Evolutionary conservation across 371 early-diverging fungal genomes (phyloP).

Genomic region (Rhizopus delemar): DNA sequence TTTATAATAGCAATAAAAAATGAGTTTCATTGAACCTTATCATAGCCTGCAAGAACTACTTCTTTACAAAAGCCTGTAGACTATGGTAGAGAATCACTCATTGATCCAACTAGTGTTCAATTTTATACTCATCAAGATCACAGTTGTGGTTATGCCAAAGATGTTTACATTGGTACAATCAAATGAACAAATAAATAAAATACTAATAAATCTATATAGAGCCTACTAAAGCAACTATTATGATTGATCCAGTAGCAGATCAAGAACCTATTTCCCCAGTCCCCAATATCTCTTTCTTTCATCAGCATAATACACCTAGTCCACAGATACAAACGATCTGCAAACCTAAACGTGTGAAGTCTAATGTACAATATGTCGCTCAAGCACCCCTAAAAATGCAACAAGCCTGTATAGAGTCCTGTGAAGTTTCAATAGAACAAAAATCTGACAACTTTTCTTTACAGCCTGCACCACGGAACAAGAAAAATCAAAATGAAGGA

Average conservation of each 20-base stretch:
- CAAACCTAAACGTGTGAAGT: conserved; percentile 24
- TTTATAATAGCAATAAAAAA: conserved; percentile 9
- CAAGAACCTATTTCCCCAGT: conserved; percentile 7
- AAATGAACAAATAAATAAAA: background rate
- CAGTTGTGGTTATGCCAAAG: conserved; percentile 13
- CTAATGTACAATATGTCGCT: conserved; percentile 20
- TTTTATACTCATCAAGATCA: conserved; percentile 3
- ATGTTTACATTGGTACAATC: conserved; percentile 21
- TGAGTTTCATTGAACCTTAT: background rate
- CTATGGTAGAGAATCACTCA: conserved; percentile 20
- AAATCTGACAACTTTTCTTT: conserved; percentile 6
- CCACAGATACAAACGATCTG: conserved; percentile 23
- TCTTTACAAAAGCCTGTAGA: conserved; percentile 19
- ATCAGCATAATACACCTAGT: background rate
- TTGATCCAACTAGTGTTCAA: conserved; percentile 17
- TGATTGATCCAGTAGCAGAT: conserved; percentile 8
- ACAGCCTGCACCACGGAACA: conserved; percentile 27
- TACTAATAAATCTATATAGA: conserved; percentile 5
- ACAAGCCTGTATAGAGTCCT: conserved; percentile 15
- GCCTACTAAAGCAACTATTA: conserved; percentile 17
- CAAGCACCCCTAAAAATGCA: conserved; percentile 12
- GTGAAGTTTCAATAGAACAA: conserved; percentile 10
- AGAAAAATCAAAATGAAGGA: conserved; percentile 5
- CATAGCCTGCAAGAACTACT: conserved; percentile 21
- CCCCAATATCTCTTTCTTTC: conserved; percentile 10